Conservation (phyloP, 306 rosid genomes). For the Sicyos baderoa region DNA sequence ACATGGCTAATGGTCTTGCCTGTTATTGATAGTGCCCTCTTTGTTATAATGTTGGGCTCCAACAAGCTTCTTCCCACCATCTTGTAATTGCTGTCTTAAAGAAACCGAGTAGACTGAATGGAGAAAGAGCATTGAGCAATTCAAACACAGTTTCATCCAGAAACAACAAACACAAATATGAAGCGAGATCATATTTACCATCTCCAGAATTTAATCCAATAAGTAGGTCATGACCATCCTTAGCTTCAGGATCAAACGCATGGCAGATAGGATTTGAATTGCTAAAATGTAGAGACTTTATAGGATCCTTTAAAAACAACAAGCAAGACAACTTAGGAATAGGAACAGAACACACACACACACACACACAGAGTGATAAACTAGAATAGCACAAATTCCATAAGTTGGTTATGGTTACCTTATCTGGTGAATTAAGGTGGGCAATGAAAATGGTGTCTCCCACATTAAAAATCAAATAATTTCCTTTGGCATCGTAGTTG, state of each 20-base stretch:
- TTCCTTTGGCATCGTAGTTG: conserved; percentile 87
- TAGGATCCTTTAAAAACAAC: conserved; percentile 76
- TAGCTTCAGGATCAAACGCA: conserved; percentile 80
- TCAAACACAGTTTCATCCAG: conserved; percentile 26
- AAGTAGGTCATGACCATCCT: conserved; percentile 96
- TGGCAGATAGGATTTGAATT: conserved; percentile 84
- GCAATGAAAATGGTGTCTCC: conserved; percentile 91
- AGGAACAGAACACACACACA: conserved; percentile 23
- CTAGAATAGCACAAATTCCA: conserved; percentile 15
- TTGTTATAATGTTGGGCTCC: conserved; percentile 92
- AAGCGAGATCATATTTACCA: conserved; percentile 43
- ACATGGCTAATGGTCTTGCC: conserved; percentile 39
- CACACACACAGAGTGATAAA: conserved; percentile 10
- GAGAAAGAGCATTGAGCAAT: conserved; percentile 26
- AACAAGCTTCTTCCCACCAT: conserved; percentile 92
- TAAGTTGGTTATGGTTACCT: conserved; percentile 37
- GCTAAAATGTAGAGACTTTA: conserved; percentile 89
- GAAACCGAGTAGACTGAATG: conserved; percentile 80
- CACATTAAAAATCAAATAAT: conserved; percentile 78
- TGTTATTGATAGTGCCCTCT: conserved; percentile 85
- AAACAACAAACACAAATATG: conserved; percentile 12
- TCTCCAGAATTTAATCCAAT: conserved; percentile 84
- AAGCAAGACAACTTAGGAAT: conserved; percentile 29
- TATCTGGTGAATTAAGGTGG: conserved; percentile 89
- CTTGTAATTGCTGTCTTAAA: conserved; percentile 97